Evolutionary conservation across 768 basidiomycete species (phyloP), one percentile per base, ranked within the genome.

Genomic region (Termitomyces sp.): DNA sequence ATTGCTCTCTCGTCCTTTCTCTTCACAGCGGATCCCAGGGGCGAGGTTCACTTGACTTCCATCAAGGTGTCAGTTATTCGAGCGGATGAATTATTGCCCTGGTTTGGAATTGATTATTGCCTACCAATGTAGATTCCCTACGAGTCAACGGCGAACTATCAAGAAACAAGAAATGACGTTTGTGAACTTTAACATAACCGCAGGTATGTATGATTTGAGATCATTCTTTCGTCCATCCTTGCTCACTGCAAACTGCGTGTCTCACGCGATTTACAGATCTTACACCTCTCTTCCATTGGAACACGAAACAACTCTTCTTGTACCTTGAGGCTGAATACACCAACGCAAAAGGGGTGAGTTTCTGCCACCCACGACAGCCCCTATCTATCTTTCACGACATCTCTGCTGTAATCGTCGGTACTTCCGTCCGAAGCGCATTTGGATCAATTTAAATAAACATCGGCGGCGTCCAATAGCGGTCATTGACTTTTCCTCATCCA

Each of bases 271-370:
- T 37, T 23, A 46, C 60, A 94, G 94, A 96, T 72, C 76, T 96
- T 5, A 75, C 81, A 9, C 83, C 94, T 12, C 76, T 96, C 30
- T 96, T 94, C 73, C 76, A 94, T 72, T 96, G 93, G 93, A 96
- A 96, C 70, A 95, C 94, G n/a, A 96, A 96, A 71, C 94, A 96
- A 67, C 66, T 96, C 11, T 95, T 96, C 68, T 69, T 95, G 12
- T 94, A 91, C 65, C 79, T 96, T 34, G 82, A 86, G 63, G 94
- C 90, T 0, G 91, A 95, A 68, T 95, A 94, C 67, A 78, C 77
- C 34, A 89, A 85, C 54, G 69, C 77, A 0, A 73, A 87, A 68
- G 85, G 90, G 46, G 93, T 93, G 67, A 73, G 89, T 53, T 30
- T 28, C 14, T 28, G 54, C 23, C 37, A 39, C 47, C 19, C 39